Evolutionary conservation across 768 basidiomycete genomes (phyloP), one percentile per base, ranked within the genome.

Genomic region (Jaapia argillacea): DNA sequence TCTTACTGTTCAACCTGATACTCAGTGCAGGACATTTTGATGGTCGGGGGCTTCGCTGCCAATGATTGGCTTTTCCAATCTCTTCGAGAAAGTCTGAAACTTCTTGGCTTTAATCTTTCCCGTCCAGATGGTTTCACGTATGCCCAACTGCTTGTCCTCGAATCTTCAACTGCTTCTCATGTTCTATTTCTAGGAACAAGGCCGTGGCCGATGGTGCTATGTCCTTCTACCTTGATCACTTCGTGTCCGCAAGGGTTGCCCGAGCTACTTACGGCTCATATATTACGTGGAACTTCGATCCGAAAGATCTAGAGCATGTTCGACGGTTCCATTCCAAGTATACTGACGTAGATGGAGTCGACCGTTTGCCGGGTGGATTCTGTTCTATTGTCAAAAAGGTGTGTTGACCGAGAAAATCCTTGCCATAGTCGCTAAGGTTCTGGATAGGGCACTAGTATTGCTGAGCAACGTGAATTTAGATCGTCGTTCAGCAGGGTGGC

Each of bases 201-300:
- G 71, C 70, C 0, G 70, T 72, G 10, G 64, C 71, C 3, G 67
- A 70, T 16, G 70, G 70, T 1, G 70, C 66, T 10, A 45, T 70
- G 6, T 63, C 63, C 0, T 72, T 64, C 46, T 70, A 66, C 45
- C 55, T 70, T 7, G 67, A 72, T 45, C 67, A 67, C 42, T 59
- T 54, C 22, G 70, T 71, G 18, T 57, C 53, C 1, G 59, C 59
- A 14, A 60, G 71, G 6, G 58, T 68, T 4, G 52, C 67, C 5
- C 70, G 61, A 42, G 58, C 54, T 36, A 56, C 65, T 25, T 71
- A 71, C 25, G 70, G 69, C 2, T 58, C 51, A 26, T 50, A 58
- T 16, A 60, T 60, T 13, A 54, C 56, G 4, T 43, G 58, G 10
- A 53, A 53, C 41, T 62, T 59, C 36, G 50, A 64, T 40, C 59